These are phyloP conservation scores for Trametes maxima DNA, from an alignment of 768 basidiomycete genomes.

Conservation along the genomic window DNA sequence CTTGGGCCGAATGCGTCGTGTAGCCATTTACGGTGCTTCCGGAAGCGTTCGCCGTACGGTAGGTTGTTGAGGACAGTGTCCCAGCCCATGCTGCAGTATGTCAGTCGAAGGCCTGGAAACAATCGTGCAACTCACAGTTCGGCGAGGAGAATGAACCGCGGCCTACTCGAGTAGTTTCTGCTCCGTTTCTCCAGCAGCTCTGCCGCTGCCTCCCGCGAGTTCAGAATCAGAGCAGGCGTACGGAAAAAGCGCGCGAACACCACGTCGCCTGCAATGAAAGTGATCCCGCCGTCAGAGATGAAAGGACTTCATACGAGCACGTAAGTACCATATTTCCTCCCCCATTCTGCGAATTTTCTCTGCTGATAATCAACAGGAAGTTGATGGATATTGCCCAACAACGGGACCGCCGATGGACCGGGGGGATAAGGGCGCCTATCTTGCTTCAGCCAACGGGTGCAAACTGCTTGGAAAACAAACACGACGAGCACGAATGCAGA, in stretches of 20 bases:
- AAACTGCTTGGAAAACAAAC: conserved; percentile 3
- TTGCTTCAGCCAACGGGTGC: background rate
- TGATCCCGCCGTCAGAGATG: background rate
- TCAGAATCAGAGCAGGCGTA: conserved; percentile 31
- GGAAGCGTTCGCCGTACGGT: conserved; percentile 19
- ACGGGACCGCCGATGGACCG: conserved; percentile 10
- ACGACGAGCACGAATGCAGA: conserved; percentile 1
- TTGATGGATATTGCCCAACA: conserved; percentile 22
- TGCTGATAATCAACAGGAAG: conserved; percentile 20
- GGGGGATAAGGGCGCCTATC: conserved; percentile 14
- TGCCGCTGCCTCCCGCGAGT: conserved; percentile 26
- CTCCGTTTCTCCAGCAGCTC: conserved; percentile 34
- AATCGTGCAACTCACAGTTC: conserved; percentile 21
- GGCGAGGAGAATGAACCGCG: conserved; percentile 22
- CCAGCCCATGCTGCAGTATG: conserved; percentile 23
- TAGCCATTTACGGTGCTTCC: conserved; percentile 24
- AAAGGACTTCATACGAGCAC: background rate
- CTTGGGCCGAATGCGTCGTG: conserved; percentile 19
- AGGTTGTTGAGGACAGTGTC: conserved; percentile 12
- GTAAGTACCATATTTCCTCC: conserved; percentile 16
- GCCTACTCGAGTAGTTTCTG: conserved; percentile 32
- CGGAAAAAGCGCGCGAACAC: conserved; percentile 24
- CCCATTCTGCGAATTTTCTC: conserved; percentile 21
- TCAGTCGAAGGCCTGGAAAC: background rate
- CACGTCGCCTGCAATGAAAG: conserved; percentile 20